Base-by-base conservation (phyloP, 257 asterid species). In the Striga asiatica region DNA sequence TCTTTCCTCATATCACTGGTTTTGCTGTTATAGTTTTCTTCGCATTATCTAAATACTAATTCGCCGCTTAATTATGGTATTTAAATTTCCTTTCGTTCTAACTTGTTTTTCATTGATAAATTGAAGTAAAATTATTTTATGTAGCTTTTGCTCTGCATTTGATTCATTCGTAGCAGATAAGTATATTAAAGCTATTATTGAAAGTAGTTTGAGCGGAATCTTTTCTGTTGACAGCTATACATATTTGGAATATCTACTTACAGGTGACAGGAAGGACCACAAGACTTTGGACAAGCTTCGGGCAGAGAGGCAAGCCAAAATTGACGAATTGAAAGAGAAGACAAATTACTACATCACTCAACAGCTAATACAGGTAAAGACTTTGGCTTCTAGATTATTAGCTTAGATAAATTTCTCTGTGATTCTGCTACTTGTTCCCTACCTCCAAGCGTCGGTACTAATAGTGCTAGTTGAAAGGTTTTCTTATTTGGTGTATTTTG, bases 311-410 rank as follows among this genome's bases (percentile, higher is more conserved):
- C 84, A 78, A 66, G 93, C 80, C 29, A 89, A 86, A 69, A 81
- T 86, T 48, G 81, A 89, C 69, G 98, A 89, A 69, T 79, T 89
- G 56, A 89, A 89, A 72, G 98, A 89, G 81, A 86, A 73, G 71
- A 78, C 96, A 31, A 89, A 89, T 60, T 89, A 79, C 76, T 89
- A 89, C 68, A 64, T 52, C 1, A 86, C 95, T 11, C 98, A 86
- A 74, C 96, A 83, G 72, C 76, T 89, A 52, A 89, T 89, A 71
- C 94, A 89, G 95, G 96, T 89, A 68, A 65, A 55, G 58, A 8
- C 17, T 60, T 42, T 28, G 25, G 54, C 56, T 67, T n/a, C n/a
- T 20, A 10, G 49, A 35, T 47, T 4, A n/a, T 27, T 31, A 39
- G 42, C 64, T 55, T 43, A 18, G 50, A 8, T 29, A 25, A 20